phyloP scores from a whole-genome alignment of 768 basidiomycete genomes.

The Boletellus emodensis region DNA sequence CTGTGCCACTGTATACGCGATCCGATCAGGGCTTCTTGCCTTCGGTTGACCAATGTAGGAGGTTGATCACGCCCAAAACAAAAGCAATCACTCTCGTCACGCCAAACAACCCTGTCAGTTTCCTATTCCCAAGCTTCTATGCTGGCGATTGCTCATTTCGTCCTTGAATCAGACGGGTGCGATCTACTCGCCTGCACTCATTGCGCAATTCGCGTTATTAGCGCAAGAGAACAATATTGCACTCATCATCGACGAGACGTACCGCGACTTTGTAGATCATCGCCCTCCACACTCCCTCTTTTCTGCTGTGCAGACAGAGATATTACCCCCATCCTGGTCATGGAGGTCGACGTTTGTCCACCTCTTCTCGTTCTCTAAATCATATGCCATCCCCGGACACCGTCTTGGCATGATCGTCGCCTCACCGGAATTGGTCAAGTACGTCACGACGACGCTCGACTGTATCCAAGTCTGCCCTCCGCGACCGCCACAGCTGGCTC shows the following conservation, averaged over 20 bases:
- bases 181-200: slow-evolving; percentile 52
- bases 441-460: slow-evolving; percentile 62
- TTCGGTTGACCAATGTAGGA: slow-evolving; percentile 44
- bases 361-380: slow-evolving; percentile 79
- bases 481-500: slow-evolving; percentile 64
- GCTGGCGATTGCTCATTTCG: not conserved
- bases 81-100: slow-evolving; percentile 72
- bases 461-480: slow-evolving; percentile 80
- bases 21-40: slow-evolving; percentile 58
- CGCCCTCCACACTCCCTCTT: slow-evolving; percentile 58
- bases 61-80: slow-evolving; percentile 54
- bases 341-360: slow-evolving; percentile 67
- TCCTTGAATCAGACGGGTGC: slow-evolving; percentile 54
- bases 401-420: slow-evolving; percentile 71
- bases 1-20: slow-evolving; percentile 51
- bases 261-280: slow-evolving; percentile 70
- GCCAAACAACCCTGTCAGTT: slow-evolving; percentile 68
- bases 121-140: not conserved
- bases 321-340: slow-evolving; percentile 19
- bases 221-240: slow-evolving; percentile 54
- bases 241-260: slow-evolving; percentile 84
- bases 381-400: slow-evolving; percentile 78
- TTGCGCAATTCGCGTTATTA: slow-evolving; percentile 57
- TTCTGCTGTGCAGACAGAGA: slow-evolving; percentile 15
- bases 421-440: slow-evolving; percentile 46